Evolutionary conservation across 2,329 filamentous ascomycete species (phyloP), one percentile per base, ranked within the genome.

Genomic region (Nemania diffusa): DNA sequence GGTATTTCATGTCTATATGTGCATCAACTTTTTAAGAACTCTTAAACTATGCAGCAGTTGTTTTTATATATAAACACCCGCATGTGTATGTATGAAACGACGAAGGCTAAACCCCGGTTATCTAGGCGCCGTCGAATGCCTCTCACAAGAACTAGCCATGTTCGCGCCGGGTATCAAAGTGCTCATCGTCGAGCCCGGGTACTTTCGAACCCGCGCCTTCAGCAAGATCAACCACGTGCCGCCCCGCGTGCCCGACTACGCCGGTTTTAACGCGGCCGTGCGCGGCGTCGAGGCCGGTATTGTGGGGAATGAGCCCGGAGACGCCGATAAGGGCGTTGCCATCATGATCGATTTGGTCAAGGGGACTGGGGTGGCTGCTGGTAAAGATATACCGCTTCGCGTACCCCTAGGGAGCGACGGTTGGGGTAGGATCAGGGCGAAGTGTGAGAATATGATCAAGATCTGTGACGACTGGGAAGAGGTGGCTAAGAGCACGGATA

Each of bases 371-470:
- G 85, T 71, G 32, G 69, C 70, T 1, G 72, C 68, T 1, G 78
- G 78, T 0, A 78, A 64, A 51, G 59, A 50, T 0, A 32, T 79
- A 1, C 87, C 86, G 3, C 71, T 88, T 7, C 78, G 86, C 32
- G 81, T 85, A 15, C 80, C 85, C 0, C 78, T 89, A 11, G 86
- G 86, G 0, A 84, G 79, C 0, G 86, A 88, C 75, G 84, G 84
- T 0, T 88, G 84, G 73, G 72, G 73, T 1, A 77, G 69, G 4
- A 81, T 89, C 24, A 83, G 79, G 69, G 72, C 76, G 0, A 88
- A 88, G 77, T 79, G 87, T 24, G 81, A 87, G 50, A 75, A 77
- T 13, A 85, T 85, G 27, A 26, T 69, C 1, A 62, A 62, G 13
- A 65, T 68, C 5, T 69, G 68, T 32, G 62, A 63, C 27, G 68